These are phyloP conservation scores for Eucalyptus curtisii DNA, from an alignment of 345 rosid species.

Conservation along the genomic window DNA sequence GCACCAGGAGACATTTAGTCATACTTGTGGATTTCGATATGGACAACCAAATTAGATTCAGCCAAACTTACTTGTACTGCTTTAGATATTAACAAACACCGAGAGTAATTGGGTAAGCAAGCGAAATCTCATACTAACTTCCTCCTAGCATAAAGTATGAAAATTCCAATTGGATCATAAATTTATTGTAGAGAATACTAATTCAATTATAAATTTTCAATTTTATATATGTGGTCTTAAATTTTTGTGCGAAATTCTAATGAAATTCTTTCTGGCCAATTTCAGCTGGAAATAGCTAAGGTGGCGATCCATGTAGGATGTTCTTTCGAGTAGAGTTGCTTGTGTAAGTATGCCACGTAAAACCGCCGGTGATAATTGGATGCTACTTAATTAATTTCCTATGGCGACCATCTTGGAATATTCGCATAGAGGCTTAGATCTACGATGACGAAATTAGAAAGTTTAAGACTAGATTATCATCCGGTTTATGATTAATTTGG, in stretches of 20 bases:
- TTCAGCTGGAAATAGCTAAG: background rate
- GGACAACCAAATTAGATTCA: background rate
- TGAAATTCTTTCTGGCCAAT: background rate
- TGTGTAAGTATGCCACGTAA: background rate
- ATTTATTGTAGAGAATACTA: no score
- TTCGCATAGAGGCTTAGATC: fast-evolving
- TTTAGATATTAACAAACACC: fast-evolving
- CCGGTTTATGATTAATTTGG: fast-evolving
- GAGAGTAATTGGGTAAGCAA: background rate
- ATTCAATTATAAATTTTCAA: no score
- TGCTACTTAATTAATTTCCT: background rate
- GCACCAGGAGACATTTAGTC: background rate
- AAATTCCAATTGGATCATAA: no score
- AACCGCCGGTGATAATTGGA: fast-evolving
- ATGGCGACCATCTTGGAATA: fast-evolving
- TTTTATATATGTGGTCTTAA: no score
- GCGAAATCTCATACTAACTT: no score
- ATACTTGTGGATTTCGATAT: no score
- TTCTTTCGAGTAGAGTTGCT: background rate
- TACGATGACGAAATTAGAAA: fast-evolving
- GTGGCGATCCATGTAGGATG: background rate
- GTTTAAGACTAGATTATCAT: background rate
- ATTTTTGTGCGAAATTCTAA: no score
- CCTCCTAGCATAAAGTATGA: no score
- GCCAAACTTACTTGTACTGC: background rate